Evolutionary conservation across 768 basidiomycete species (phyloP).

Genomic region (Candolleomyces eurysporus): DNA sequence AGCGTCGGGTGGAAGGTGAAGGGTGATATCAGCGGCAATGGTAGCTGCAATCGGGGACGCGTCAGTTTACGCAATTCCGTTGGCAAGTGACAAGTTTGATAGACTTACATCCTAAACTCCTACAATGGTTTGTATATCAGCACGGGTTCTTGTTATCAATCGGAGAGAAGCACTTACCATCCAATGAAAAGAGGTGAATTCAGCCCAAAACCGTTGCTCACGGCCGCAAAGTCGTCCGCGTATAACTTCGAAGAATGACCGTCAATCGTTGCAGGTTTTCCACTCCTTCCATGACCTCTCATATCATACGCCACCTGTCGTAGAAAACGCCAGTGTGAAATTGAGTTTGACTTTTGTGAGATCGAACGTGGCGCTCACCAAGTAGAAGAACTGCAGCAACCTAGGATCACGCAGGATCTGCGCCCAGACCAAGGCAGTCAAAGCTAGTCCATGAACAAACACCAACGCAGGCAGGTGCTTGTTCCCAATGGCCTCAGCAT

Average conservation of each 20-base stretch:
- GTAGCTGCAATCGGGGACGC: conserved; percentile 15
- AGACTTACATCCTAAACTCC: conserved; percentile 28
- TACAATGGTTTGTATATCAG: conserved; percentile 5
- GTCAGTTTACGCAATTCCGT: not conserved
- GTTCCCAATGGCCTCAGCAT: not conserved
- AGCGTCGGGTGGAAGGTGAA: conserved; percentile 21
- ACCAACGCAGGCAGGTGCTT: not conserved
- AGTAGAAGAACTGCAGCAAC: conserved; percentile 14
- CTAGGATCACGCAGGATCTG: not conserved
- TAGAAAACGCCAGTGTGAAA: not conserved
- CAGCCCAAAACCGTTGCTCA: conserved; percentile 25
- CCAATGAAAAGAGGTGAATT: conserved; percentile 27
- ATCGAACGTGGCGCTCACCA: conserved; percentile 16
- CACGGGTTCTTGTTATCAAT: not conserved
- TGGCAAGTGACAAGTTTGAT: not conserved
- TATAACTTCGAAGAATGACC: conserved; percentile 25
- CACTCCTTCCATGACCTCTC: conserved; percentile 32
- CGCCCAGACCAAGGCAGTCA: not conserved
- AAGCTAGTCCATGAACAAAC: not conserved
- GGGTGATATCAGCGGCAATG: conserved; percentile 25
- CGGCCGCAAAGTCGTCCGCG: conserved; percentile 31
- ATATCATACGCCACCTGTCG: conserved; percentile 32
- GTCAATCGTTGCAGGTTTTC: conserved; percentile 24
- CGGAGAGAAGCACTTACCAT: conserved; percentile 22
- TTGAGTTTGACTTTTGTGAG: not conserved